Conservation (phyloP, 1,139 yeast genomes). For the Yarrowia galli region DNA sequence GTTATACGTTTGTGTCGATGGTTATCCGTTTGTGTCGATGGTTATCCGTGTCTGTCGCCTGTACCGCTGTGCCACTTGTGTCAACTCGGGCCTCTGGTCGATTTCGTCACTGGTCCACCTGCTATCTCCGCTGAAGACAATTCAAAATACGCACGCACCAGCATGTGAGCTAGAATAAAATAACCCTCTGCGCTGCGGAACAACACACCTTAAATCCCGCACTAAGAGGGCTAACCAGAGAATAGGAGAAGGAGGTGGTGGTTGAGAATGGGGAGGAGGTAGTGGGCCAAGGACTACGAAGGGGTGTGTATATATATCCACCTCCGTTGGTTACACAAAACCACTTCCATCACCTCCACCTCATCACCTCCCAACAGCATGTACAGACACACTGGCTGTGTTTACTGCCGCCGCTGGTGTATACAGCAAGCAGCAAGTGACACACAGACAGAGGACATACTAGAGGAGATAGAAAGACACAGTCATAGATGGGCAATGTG, state of each 20-base stretch:
- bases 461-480: too few species aligned
- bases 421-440: background rate
- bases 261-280: background rate
- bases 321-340: too few species aligned
- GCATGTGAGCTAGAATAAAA: conserved; percentile 10
- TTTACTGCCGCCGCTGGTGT: background rate
- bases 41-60: too few species aligned
- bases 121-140: conserved; percentile 33
- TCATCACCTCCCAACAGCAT: too few species aligned
- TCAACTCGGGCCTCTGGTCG: background rate
- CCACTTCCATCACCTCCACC: too few species aligned
- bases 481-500: too few species aligned
- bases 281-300: too few species aligned
- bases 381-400: background rate
- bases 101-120: conserved; percentile 9
- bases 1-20: background rate
- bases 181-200: conserved; percentile 35
- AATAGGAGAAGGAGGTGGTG: background rate
- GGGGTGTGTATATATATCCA: too few species aligned
- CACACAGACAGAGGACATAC: background rate
- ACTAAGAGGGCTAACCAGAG: background rate
- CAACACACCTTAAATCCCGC: conserved; percentile 36
- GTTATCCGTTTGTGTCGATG: background rate
- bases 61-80: background rate
- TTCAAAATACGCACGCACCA: conserved; percentile 26